Base-by-base conservation (phyloP, 805 yeast genomes). In the Hanseniaspora lachancei region DNA sequence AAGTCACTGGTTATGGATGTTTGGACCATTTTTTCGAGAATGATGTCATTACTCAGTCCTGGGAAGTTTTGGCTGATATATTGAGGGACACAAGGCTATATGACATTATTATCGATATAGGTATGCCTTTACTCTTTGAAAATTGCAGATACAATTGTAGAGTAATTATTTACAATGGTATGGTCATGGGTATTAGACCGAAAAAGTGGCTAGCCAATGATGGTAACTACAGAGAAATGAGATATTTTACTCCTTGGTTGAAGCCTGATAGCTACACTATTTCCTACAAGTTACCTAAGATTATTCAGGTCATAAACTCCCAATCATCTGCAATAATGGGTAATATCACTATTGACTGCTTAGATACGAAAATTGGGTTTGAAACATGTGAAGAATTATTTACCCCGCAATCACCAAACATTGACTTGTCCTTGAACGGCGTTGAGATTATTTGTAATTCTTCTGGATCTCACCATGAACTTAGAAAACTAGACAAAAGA, bases 371-470 rank as follows among this genome's bases (percentile, higher is more conserved):
- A 46, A 75, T 93, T 56, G 99, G 99, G n/a, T 87, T 91, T 47
- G 99, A 93, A 69, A 95, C 99, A 0, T 93, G 99, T 68, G 99
- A 93, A 68, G 99, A 93, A 69, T 74, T 93, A 57, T 93, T 93
- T 69, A 93, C 99, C 0, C 98, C 99, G 1, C 84, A 87, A 60
- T 82, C 96, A 3, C 98, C 99, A 3, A 96, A 91, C 68, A 86
- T 93, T 56, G 80, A 80, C 20, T 82, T 91, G 87, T 79, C 96
- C 0, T 72, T 93, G 36, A 97, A 89, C 68, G 99, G 99, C 44
- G 95, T 91, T n/a, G 99, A 93, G 69, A 89, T 93, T 63, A 77
- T 93, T 65, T 89, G 97, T 44, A 93, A 93, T 66, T 88, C 97
- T 0, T 83, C 95, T 5, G 99, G 99, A 1, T 85, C 95, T n/a